Percentiles rank a stretch among this genome's conserved stretches.
phyloP scores from a whole-genome alignment of 2,329 filamentous ascomycete species.

The Verticillium tricorpus region DNA sequence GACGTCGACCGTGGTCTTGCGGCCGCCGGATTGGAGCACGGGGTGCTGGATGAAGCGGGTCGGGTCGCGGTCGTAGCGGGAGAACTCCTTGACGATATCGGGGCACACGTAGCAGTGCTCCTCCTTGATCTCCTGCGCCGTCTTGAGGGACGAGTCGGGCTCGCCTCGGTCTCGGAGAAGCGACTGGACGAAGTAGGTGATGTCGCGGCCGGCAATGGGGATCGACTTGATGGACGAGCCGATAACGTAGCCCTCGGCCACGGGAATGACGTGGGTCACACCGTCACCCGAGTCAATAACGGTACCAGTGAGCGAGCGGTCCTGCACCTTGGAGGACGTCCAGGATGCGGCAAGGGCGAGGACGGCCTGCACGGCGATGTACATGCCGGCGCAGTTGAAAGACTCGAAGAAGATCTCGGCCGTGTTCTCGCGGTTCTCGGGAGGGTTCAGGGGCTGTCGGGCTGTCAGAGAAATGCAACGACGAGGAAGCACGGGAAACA shows the following conservation, averaged over 20 bases:
- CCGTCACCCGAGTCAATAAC: slow-evolving; percentile 98
- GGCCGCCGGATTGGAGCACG: slow-evolving; percentile 80
- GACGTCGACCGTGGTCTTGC: slow-evolving; percentile 81
- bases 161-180: slow-evolving; percentile 93
- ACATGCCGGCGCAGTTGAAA: slow-evolving; percentile 98
- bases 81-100: slow-evolving; percentile 98
- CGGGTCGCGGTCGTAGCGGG: slow-evolving; percentile 87
- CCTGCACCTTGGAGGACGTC: slow-evolving; percentile 97
- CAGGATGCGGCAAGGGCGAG: slow-evolving; percentile 94
- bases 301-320: slow-evolving; percentile 91
- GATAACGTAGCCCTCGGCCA: slow-evolving; percentile 98
- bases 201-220: slow-evolving; percentile 94
- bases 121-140: slow-evolving; percentile 96
- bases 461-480: slow-evolving; percentile 8
- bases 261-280: slow-evolving; percentile 98
- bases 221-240: slow-evolving; percentile 99
- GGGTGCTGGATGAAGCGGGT: slow-evolving; percentile 88
- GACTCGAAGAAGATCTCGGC: slow-evolving; percentile 99
- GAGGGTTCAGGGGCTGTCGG: slow-evolving; percentile 83
- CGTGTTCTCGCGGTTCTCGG: slow-evolving; percentile 97
- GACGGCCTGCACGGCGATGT: slow-evolving; percentile 97
- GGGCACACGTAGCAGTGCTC: slow-evolving; percentile 98
- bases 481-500: slow-evolving; percentile 23
- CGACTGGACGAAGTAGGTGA: slow-evolving; percentile 98
- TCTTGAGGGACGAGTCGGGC: slow-evolving; percentile 94